Percentiles rank a stretch among this genome's conserved stretches.
Evolutionary conservation across 805 yeast species (phyloP).

Genomic region (Komagataella mondaviorum): DNA sequence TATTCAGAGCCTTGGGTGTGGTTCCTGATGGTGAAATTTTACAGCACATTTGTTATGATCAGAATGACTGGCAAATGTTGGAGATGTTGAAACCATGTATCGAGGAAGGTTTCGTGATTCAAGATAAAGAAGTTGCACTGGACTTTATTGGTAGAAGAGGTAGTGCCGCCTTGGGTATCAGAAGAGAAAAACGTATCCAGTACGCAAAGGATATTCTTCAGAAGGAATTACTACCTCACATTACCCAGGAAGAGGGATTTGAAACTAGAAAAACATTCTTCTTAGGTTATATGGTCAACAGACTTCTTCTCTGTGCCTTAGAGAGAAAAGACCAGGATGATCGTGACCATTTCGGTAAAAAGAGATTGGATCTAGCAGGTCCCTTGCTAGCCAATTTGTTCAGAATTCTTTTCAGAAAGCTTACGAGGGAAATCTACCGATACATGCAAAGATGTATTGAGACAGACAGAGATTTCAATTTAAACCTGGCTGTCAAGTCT

Average conservation of each 20-base stretch:
- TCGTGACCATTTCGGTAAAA: slow-evolving; percentile 98
- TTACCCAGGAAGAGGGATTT: slow-evolving; percentile 93
- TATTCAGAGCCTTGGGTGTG: slow-evolving; percentile 94
- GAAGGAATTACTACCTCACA: slow-evolving; percentile 93
- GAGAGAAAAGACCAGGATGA: slow-evolving; percentile 98
- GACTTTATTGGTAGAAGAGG: slow-evolving; percentile 98
- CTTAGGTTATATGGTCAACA: slow-evolving; percentile 95
- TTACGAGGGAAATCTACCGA: slow-evolving; percentile 92
- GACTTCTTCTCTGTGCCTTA: slow-evolving; percentile 86
- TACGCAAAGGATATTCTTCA: slow-evolving; percentile 95
- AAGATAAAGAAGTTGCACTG: slow-evolving; percentile 94
- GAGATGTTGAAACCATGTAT: slow-evolving; percentile 98
- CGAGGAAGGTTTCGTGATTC: slow-evolving; percentile 97
- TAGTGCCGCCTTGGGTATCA: slow-evolving; percentile 79
- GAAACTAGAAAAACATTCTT: slow-evolving; percentile 95
- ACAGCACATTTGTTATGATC: slow-evolving; percentile 96
- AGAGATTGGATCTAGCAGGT: slow-evolving; percentile 96
- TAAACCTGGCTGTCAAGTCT: slow-evolving; percentile 93
- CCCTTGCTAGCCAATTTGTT: slow-evolving; percentile 92
- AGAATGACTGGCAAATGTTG: slow-evolving; percentile 98
- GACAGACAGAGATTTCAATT: slow-evolving; percentile 91
- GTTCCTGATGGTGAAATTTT: slow-evolving; percentile 98
- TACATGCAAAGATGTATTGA: slow-evolving; percentile 99
- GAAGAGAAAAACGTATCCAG: slow-evolving; percentile 95
- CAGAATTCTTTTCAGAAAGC: slow-evolving; percentile 85